Percentiles rank a stretch among this genome's conserved stretches.
Evolutionary conservation across 108 stramenopile species (phyloP).

Genomic region (Cyclotella kingstonii): DNA sequence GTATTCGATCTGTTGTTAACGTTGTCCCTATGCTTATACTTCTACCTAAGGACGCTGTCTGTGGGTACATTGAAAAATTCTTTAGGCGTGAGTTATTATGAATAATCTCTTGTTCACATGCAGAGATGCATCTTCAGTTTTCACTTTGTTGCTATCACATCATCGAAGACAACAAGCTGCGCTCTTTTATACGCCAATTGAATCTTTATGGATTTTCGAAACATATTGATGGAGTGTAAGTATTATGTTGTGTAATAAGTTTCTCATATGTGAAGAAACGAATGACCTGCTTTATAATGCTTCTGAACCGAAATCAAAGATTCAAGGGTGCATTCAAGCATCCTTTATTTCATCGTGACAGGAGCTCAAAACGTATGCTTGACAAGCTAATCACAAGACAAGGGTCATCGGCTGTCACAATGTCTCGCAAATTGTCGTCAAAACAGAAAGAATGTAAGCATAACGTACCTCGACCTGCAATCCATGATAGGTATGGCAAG

Average conservation of each 20-base stretch:
- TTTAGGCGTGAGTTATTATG: constrained; percentile 3
- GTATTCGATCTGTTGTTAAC: neutral
- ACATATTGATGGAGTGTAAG: neutral
- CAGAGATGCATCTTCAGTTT: neutral
- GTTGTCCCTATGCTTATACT: neutral
- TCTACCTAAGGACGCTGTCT: neutral
- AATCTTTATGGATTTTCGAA: constrained; percentile 12
- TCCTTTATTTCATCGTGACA: neutral
- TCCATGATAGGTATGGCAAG: constrained; percentile 1
- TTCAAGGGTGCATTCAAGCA: neutral
- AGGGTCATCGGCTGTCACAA: neutral
- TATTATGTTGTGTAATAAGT: no score
- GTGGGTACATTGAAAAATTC: constrained; percentile 2
- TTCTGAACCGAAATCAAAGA: neutral
- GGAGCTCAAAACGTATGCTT: neutral
- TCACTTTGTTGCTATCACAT: neutral
- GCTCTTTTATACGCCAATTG: constrained; percentile 1
- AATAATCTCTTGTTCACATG: neutral
- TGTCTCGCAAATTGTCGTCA: neutral
- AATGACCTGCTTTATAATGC: neutral
- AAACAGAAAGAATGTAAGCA: neutral
- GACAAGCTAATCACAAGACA: neutral
- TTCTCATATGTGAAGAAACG: no score
- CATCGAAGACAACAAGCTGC: neutral
- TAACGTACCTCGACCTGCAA: neutral